Evolutionary conservation across 192 early-diverging fungal species (phyloP), one percentile per base, ranked within the genome.

Genomic region (Polychytrium aggregatum): DNA sequence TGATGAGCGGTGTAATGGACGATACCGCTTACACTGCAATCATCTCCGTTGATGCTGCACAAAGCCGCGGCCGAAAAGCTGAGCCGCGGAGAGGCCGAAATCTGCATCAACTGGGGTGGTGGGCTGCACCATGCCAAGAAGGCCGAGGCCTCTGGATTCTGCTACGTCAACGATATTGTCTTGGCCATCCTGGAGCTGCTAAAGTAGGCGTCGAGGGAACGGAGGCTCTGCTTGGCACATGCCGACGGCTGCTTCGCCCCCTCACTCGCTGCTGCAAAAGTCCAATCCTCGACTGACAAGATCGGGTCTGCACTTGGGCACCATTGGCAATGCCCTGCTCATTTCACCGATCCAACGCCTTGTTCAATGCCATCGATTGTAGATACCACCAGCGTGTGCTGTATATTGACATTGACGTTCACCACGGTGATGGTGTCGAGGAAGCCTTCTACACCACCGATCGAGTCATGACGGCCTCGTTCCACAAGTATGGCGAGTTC

Each of bases 401-500:
- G 27, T 97, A 97, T 66, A 73, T 99, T 10, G 96, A 99, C 59
- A 87, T 96, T 46, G 96, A 99, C 56, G 74, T 92, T 49, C 96
- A 99, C 60, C 96, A 99, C 59, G 93, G 93, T 11, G 93, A 97
- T 63, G 96, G 93, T 24, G 96, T 99, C 22, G 87, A 97, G 65
- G 86, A 88, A 56, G 96, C 96, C 1, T 99, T 99, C 62, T 85
- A 84, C 49, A 63, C 79, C 14, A 95, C 90, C 25, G 84, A 87
- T 55, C 72, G 82, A 28, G 93, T 97, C 16, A 93, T 90, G 86
- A 99, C 96, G 3, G 81, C 96, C 5, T 93, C 90, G 3, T 83
- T 97, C 59, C 96, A 99, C 64, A 92, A 93, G 67, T 83, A 91
- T 59, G 87, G 84, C 30, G 90, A 93, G 35, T 99, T 83, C 60